Conservation (phyloP, 2,329 filamentous ascomycete genomes). For the Grosmannia huntii region DNA sequence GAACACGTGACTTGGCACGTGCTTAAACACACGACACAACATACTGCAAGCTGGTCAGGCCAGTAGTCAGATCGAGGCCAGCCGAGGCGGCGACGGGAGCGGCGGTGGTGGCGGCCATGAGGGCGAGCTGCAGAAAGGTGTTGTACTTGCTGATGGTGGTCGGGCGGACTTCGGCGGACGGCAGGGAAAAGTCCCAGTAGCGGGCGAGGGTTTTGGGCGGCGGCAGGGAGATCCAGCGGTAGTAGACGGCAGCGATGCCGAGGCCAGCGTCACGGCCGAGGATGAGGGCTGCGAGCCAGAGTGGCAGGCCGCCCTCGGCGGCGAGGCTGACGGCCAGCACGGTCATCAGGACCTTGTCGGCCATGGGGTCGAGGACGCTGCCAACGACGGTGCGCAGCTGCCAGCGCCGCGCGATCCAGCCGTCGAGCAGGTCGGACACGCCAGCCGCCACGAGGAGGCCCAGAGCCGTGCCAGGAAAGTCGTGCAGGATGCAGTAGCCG, state of each 20-base stretch:
- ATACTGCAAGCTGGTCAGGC: conserved; percentile 53
- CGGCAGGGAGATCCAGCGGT: conserved; percentile 87
- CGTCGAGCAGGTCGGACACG: conserved; percentile 82
- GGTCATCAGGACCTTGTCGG: conserved; percentile 94
- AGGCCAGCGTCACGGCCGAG: conserved; percentile 78
- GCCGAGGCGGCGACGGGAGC: conserved; percentile 44
- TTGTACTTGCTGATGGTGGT: conserved; percentile 85
- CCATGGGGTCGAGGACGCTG: conserved; percentile 91
- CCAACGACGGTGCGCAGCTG: conserved; percentile 87
- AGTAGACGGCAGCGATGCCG: conserved; percentile 80
- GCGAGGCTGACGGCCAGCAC: conserved; percentile 77
- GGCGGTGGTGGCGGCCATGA: conserved; percentile 75
- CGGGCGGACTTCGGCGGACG: conserved; percentile 71
- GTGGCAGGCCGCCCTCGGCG: conserved; percentile 68
- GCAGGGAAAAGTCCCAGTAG: conserved; percentile 96
- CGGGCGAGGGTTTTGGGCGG: conserved; percentile 82
- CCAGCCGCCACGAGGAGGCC: conserved; percentile 86
- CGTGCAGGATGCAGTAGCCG: conserved; percentile 78
- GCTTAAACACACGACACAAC: conserved; percentile 18
- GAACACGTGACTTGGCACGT: not conserved
- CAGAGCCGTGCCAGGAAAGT: conserved; percentile 66
- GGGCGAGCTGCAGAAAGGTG: conserved; percentile 76
- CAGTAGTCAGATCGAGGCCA: conserved; percentile 33
- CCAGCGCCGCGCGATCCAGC: conserved; percentile 83
- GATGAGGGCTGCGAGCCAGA: conserved; percentile 83